Base-by-base conservation (phyloP, 2,329 filamentous ascomycete genomes). In the Blumeriella jaapii region DNA sequence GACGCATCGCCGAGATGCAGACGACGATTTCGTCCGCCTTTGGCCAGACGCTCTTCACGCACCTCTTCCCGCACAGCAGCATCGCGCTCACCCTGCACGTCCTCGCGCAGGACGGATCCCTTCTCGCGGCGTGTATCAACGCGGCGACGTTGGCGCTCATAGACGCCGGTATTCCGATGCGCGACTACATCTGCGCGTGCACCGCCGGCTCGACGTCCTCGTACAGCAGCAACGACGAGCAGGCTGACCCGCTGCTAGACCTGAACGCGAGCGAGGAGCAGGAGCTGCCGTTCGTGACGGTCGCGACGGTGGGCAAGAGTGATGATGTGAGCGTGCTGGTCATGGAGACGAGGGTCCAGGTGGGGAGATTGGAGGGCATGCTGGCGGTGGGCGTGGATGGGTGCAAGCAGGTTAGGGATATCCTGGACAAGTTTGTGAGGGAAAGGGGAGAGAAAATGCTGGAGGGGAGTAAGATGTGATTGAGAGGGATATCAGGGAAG, bases 151-250 rank as follows among this genome's bases (percentile, higher is more conserved):
- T 98, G 9, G 91, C 91, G 0, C 74, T 96, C 14, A 79, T 96
- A 43, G 91, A 98, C 56, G 91, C 91, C 1, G 91, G 91, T 34
- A 80, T 98, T 13, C 91, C 91, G 15, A 95, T 96, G 87, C 76
- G 78, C 2, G 85, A 93, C 55, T 93, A 95, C 55, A 72, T 96
- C 2, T 77, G 78, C 14, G 85, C 87, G 5, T 93, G 84, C 60
- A 94, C 87, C 1, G 82, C 85, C 0, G 91, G 87, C 3, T 82
- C 79, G 10, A 84, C 81, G 0, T 77, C 77, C 0, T 71, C 74
- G 0, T 72, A 80, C 47, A 65, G 71, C 0, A 65, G 67, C 1
- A 73, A 72, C 37, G 78, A 82, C 52, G 80, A 82, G 40, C 57
- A 56, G 3, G 80, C 81, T 8, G 84, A 93, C 51, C 84, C 84